Percentiles rank a stretch among this genome's conserved stretches.
Conservation (phyloP, 345 rosid species). For the Arabis hirsuta region DNA sequence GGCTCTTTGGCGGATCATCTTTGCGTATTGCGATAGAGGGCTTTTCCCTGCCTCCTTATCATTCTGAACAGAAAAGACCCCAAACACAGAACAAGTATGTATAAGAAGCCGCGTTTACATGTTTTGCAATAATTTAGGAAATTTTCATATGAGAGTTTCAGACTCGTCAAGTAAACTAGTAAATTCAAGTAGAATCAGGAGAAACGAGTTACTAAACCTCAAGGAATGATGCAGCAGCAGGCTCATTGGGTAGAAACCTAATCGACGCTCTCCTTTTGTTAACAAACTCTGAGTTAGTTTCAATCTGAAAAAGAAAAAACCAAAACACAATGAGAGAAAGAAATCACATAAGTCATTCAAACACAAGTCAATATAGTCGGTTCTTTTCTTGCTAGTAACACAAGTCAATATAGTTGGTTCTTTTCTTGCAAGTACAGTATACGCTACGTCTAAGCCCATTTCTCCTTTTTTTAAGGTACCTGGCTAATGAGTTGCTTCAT, state of each 20-base stretch:
- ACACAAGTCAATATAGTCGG: background rate
- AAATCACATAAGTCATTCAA: conserved; percentile 21
- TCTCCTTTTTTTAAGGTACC: conserved; percentile 47
- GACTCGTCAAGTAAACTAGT: background rate
- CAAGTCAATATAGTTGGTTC: background rate
- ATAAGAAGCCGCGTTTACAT: conserved; percentile 6
- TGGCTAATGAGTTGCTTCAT: conserved; percentile 79
- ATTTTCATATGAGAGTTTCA: background rate
- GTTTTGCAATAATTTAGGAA: conserved; percentile 2
- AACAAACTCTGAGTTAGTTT: conserved; percentile 63
- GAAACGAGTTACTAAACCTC: conserved; percentile 51
- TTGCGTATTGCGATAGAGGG: conserved; percentile 69
- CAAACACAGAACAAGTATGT: background rate
- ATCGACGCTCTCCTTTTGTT: conserved; percentile 62
- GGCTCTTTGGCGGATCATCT: conserved; percentile 61
- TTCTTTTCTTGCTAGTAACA: background rate
- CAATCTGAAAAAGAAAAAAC: conserved; percentile 53
- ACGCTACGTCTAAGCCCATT: background rate
- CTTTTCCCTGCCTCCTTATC: conserved; percentile 67
- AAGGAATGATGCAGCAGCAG: conserved; percentile 63
- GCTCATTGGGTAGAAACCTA: conserved; percentile 74
- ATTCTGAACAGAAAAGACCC: conserved; percentile 48
- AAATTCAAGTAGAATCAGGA: background rate
- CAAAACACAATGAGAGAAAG: background rate
- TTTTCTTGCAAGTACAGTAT: conserved; percentile 4